Evolutionary conservation across 768 basidiomycete species (phyloP).

Genomic region (Lentinula aciculospora): DNA sequence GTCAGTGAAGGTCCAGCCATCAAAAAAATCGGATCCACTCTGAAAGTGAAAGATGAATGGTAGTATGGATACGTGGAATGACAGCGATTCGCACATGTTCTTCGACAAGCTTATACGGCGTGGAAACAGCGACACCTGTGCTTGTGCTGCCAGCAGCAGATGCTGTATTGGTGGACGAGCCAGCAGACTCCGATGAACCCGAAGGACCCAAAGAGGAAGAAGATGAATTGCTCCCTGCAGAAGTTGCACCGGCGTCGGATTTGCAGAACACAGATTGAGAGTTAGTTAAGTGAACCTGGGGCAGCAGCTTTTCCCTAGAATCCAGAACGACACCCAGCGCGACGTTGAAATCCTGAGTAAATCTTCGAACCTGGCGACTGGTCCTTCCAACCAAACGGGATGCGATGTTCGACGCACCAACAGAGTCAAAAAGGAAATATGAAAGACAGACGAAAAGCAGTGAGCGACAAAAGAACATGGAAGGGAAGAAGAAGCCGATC

Average conservation of each 20-base stretch:
- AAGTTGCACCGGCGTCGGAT: neutral
- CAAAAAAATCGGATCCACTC: slow-evolving; percentile 72
- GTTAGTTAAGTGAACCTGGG: neutral
- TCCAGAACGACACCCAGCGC: slow-evolving; percentile 1
- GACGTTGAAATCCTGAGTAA: neutral
- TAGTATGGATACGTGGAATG: neutral
- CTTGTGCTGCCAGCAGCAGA: neutral
- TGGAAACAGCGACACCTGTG: slow-evolving; percentile 23
- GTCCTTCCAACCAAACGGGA: neutral
- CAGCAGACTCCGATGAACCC: neutral
- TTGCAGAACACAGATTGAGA: slow-evolving; percentile 2
- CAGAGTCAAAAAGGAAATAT: neutral
- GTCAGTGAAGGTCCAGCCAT: slow-evolving; percentile 74
- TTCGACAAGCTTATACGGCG: slow-evolving; percentile 55
- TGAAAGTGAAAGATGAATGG: slow-evolving; percentile 17
- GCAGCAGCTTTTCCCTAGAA: neutral
- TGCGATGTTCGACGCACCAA: neutral
- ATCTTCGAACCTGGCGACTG: neutral
- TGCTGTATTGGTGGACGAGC: neutral
- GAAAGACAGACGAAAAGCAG: neutral
- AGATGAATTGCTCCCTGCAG: neutral
- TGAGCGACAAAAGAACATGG: neutral
- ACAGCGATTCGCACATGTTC: slow-evolving; percentile 42
- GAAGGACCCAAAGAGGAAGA: neutral
- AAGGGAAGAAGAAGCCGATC: neutral